phyloP scores from a whole-genome alignment of 345 rosid genomes.

The Salix caprea region DNA sequence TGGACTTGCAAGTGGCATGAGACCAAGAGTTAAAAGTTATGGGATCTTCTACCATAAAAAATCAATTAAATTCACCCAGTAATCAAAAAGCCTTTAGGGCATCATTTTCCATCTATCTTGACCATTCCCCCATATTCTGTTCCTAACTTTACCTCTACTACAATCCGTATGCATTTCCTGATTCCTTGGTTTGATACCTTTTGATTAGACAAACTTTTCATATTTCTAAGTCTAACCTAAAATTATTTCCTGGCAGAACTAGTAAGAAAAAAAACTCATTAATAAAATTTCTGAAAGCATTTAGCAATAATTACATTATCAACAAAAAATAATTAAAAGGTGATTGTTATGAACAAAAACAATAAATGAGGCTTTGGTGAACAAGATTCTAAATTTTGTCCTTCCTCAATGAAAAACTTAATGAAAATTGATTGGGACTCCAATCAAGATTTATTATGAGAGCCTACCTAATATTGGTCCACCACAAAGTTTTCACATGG shows the following conservation, averaged over 20 bases:
- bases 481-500: too few relatives aligned
- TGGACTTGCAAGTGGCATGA: not conserved
- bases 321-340: too few relatives aligned
- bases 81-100: not conserved
- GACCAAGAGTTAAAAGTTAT: not conserved
- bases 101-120: conserved; percentile 4
- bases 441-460: too few relatives aligned
- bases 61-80: not conserved
- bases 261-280: not conserved
- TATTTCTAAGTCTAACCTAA: not conserved
- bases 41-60: not conserved
- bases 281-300: not conserved
- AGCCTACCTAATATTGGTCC: too few relatives aligned
- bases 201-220: too few relatives aligned
- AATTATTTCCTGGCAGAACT: not conserved
- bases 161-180: not conserved
- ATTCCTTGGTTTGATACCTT: conserved; percentile 5
- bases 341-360: too few relatives aligned
- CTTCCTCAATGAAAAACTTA: too few relatives aligned
- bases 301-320: not conserved
- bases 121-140: not conserved
- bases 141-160: not conserved
- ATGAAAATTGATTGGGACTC: too few relatives aligned
- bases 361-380: too few relatives aligned
- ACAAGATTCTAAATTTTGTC: too few relatives aligned